Conservation (phyloP, 371 early-diverging fungal species). For the Saksenaea vasiformis region DNA sequence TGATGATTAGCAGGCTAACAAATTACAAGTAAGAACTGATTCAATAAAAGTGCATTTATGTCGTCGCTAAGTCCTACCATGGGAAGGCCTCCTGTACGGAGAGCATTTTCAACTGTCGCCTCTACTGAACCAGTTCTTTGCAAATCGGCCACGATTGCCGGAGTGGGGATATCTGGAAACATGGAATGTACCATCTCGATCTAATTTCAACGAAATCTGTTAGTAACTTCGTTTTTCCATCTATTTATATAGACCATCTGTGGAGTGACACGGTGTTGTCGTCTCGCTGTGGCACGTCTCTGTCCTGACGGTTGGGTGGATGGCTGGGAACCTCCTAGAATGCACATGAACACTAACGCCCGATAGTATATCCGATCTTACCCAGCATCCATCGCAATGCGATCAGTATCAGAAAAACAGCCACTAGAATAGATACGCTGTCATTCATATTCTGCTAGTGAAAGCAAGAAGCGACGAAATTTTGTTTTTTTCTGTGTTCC, state of each 20-base stretch:
- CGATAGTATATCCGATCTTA: constrained; percentile 25
- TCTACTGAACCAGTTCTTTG: constrained; percentile 88
- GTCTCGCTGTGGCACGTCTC: constrained; percentile 40
- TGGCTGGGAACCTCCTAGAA: constrained; percentile 31
- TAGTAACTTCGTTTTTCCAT: background rate
- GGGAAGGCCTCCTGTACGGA: constrained; percentile 75
- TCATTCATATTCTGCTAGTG: constrained; percentile 60
- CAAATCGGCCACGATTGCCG: constrained; percentile 84
- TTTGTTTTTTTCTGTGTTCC: background rate
- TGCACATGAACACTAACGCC: background rate
- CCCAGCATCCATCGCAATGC: constrained; percentile 78
- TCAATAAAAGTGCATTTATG: background rate
- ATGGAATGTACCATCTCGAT: constrained; percentile 77
- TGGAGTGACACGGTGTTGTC: constrained; percentile 58
- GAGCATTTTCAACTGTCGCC: constrained; percentile 85
- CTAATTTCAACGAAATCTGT: constrained; percentile 26
- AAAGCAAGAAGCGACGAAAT: background rate
- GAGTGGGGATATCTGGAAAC: constrained; percentile 85
- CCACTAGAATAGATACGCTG: constrained; percentile 73
- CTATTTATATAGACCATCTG: constrained; percentile 56
- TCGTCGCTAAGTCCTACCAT: constrained; percentile 45
- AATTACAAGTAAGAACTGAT: background rate
- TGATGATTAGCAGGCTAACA: constrained; percentile 14
- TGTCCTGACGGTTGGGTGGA: constrained; percentile 37
- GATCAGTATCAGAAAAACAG: constrained; percentile 71